phyloP scores from a whole-genome alignment of 176 grass and related monocot genomes.

The Eleusine indica region DNA sequence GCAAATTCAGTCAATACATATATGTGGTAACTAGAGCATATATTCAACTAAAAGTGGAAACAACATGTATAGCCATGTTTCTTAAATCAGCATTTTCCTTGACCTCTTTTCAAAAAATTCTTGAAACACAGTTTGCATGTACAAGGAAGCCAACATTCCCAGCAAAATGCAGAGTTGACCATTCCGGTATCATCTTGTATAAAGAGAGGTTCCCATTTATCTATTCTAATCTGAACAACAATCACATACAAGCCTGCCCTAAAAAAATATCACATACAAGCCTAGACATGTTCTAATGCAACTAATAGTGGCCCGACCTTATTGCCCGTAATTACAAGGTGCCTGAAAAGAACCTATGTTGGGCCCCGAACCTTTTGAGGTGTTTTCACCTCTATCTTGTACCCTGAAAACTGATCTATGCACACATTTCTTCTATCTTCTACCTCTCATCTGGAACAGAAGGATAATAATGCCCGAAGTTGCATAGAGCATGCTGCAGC shows the following conservation, averaged over 20 bases:
- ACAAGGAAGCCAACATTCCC: conserved; percentile 33
- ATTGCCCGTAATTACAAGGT: conserved; percentile 45
- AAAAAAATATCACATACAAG: conserved; percentile 33
- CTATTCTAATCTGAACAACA: conserved; percentile 36
- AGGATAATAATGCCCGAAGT: conserved; percentile 20
- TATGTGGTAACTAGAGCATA: background rate
- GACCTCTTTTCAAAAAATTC: conserved; percentile 10
- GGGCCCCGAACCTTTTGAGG: conserved; percentile 27
- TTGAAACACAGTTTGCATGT: conserved; percentile 13
- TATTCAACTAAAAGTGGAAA: background rate
- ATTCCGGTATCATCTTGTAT: conserved; percentile 14
- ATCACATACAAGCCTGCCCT: conserved; percentile 36
- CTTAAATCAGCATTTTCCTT: conserved; percentile 8
- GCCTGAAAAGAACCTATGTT: conserved; percentile 22
- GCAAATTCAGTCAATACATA: background rate
- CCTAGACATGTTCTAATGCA: conserved; percentile 36
- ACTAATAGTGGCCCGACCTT: conserved; percentile 28
- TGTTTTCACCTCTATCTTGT: conserved; percentile 37
- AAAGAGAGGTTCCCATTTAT: conserved; percentile 22
- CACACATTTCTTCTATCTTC: conserved; percentile 28
- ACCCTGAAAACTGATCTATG: conserved; percentile 25
- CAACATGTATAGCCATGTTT: background rate
- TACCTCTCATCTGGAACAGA: background rate
- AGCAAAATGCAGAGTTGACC: conserved; percentile 34
- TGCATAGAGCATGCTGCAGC: conserved; percentile 13